Percentiles rank a stretch among this genome's conserved stretches.
Conservation (phyloP, 345 rosid species). For the Citrus trifoliata region DNA sequence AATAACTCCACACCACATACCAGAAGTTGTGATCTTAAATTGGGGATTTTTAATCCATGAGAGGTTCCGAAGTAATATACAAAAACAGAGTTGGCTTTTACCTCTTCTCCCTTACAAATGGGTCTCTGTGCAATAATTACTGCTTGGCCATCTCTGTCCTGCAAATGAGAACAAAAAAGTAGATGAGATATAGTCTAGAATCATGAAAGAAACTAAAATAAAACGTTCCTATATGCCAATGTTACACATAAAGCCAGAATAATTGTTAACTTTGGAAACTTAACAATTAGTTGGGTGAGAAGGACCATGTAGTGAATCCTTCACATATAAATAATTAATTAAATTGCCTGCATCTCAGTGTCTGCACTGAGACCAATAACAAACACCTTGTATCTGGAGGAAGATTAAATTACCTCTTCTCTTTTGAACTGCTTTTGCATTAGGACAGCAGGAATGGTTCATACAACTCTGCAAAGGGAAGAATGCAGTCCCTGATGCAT, state of each 20-base stretch:
- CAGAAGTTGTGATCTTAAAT: not conserved
- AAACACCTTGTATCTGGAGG: not conserved
- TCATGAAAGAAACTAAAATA: not conserved
- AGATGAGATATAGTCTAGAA: not conserved
- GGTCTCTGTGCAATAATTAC: conserved; percentile 56
- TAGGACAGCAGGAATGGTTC: conserved; percentile 93
- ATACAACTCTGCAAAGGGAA: conserved; percentile 90
- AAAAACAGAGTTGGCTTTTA: conserved; percentile 13
- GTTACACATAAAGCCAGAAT: not conserved
- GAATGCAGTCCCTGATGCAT: conserved; percentile 78
- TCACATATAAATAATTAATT: not conserved
- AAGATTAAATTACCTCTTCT: conserved; percentile 55
- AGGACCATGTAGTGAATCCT: not conserved
- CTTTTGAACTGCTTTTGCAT: conserved; percentile 93
- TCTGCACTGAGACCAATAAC: not conserved
- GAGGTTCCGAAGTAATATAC: not conserved
- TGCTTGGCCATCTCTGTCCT: conserved; percentile 94
- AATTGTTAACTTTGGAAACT: not conserved
- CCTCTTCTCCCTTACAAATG: conserved; percentile 79
- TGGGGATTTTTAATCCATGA: not conserved
- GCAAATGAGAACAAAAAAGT: conserved; percentile 9
- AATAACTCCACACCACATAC: not conserved
- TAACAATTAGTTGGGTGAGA: not conserved
- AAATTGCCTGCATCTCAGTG: not conserved
- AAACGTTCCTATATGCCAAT: not conserved